Percentiles rank a stretch among this genome's conserved stretches.
phyloP scores from a whole-genome alignment of 306 rosid species.

The Trifolium pratense region DNA sequence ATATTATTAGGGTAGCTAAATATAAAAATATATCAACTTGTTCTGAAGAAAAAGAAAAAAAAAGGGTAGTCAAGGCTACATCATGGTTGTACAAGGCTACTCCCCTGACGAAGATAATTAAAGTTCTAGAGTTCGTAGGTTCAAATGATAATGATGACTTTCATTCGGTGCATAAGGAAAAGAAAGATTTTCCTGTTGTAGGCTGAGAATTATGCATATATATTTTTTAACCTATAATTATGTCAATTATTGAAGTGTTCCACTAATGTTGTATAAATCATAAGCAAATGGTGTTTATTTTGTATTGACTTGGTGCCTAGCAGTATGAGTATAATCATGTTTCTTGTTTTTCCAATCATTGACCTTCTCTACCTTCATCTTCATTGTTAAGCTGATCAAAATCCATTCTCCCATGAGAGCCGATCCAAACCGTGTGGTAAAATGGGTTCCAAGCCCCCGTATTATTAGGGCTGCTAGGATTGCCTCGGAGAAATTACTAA shows the following conservation, averaged over 20 bases:
- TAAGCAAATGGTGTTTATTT: slow-evolving; percentile 15
- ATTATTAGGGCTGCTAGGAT: slow-evolving; percentile 70
- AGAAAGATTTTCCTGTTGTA: slow-evolving; percentile 1
- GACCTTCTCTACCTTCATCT: slow-evolving; percentile 34
- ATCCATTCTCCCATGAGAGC: slow-evolving; percentile 97
- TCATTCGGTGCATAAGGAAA: slow-evolving; percentile 5
- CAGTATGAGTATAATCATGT: slow-evolving; percentile 5
- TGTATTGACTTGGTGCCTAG: slow-evolving; percentile 18
- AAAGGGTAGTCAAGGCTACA: too few relatives aligned
- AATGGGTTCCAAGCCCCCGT: slow-evolving; percentile 75
- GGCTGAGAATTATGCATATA: background rate
- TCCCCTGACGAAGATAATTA: background rate
- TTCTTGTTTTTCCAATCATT: slow-evolving; percentile 29
- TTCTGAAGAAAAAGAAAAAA: too few relatives aligned
- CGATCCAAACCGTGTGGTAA: slow-evolving; percentile 80
- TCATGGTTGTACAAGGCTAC: too few relatives aligned
- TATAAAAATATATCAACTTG: too few relatives aligned
- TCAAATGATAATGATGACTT: slow-evolving; percentile 18
- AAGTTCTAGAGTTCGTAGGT: slow-evolving; percentile 9
- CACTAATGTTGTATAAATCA: slow-evolving; percentile 1
- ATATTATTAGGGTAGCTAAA: too few relatives aligned
- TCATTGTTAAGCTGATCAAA: slow-evolving; percentile 75
- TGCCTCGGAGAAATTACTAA: slow-evolving; percentile 82
- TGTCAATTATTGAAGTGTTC: slow-evolving; percentile 23
- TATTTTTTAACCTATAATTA: background rate